These are phyloP conservation scores for Apiospora sp. DNA, from an alignment of 2,329 filamentous ascomycete species.

Conservation along the genomic window DNA sequence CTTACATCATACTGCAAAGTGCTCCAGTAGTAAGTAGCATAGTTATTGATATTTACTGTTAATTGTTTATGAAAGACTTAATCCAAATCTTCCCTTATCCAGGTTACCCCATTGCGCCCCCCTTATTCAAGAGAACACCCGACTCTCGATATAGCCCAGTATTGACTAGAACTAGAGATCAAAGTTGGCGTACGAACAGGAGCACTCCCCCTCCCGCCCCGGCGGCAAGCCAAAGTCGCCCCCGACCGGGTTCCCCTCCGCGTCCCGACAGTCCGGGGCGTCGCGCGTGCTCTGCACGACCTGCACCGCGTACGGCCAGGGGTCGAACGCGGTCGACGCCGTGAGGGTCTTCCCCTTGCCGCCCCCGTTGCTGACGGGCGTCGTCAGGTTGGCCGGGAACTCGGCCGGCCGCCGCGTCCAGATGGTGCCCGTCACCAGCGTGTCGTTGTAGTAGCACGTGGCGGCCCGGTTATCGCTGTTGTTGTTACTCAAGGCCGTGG, in stretches of 20 bases:
- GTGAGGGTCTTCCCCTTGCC: constrained; percentile 22
- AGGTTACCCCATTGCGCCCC: too few species aligned
- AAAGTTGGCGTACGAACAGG: constrained; percentile 50
- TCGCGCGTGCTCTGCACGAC: constrained; percentile 59
- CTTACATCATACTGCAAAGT: too few species aligned
- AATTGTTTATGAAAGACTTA: too few species aligned
- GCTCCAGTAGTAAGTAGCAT: too few species aligned
- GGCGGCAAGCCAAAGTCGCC: constrained; percentile 43
- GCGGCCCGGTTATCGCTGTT: constrained; percentile 50
- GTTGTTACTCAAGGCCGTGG: constrained; percentile 46
- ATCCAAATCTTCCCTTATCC: too few species aligned
- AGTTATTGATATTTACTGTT: too few species aligned
- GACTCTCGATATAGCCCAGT: too few species aligned
- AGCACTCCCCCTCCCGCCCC: constrained; percentile 41
- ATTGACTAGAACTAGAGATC: constrained; percentile 29
- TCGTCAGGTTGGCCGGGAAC: constrained; percentile 38
- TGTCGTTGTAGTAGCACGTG: constrained; percentile 66
- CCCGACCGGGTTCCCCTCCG: constrained; percentile 45
- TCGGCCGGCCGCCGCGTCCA: constrained; percentile 59
- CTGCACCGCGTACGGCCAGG: constrained; percentile 67
- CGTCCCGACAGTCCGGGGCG: constrained; percentile 62
- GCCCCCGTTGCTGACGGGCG: constrained; percentile 25
- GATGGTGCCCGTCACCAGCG: constrained; percentile 62
- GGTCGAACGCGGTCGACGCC: constrained; percentile 47
- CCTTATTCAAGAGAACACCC: too few species aligned